Evolutionary conservation across 2,329 filamentous ascomycete species (phyloP).

Genomic region (Shiraia sp.): DNA sequence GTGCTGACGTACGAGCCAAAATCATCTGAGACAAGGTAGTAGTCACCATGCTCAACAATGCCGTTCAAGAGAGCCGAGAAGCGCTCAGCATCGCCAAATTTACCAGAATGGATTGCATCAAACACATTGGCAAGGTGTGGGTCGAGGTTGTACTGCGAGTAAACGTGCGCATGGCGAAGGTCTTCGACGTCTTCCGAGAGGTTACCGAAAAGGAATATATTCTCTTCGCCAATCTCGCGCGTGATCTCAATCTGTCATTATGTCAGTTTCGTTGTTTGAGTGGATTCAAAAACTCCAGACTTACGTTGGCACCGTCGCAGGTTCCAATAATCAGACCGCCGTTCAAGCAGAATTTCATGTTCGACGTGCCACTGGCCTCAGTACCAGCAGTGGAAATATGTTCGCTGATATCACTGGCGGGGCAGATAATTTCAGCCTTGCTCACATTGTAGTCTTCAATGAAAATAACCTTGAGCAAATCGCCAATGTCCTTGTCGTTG

Average conservation of each 20-base stretch:
- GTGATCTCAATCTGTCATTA: conserved; percentile 83
- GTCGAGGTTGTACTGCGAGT: conserved; percentile 78
- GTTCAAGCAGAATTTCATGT: conserved; percentile 99
- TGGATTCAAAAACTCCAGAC: conserved; percentile 40
- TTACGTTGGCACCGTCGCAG: conserved; percentile 94
- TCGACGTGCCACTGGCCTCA: conserved; percentile 84
- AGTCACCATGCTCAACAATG: conserved; percentile 91
- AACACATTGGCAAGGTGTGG: conserved; percentile 80
- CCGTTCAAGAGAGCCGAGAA: conserved; percentile 84
- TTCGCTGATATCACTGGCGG: conserved; percentile 94
- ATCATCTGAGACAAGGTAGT: conserved; percentile 96
- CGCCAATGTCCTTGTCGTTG: conserved; percentile 87
- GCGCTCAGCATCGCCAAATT: conserved; percentile 76
- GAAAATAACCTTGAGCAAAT: conserved; percentile 95
- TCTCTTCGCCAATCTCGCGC: conserved; percentile 91
- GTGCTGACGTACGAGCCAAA: conserved; percentile 95
- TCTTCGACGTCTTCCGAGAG: conserved; percentile 96
- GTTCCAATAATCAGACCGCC: conserved; percentile 97
- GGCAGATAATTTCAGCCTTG: conserved; percentile 96
- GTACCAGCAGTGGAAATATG: conserved; percentile 98
- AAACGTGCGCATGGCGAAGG: conserved; percentile 86
- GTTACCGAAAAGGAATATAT: conserved; percentile 98
- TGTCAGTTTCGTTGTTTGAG: conserved; percentile 2
- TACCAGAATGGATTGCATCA: conserved; percentile 74
- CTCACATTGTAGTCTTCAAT: conserved; percentile 98